These are phyloP conservation scores for Fusarium mangiferae DNA, from an alignment of 2,329 filamentous ascomycete genomes.

Conservation along the genomic window DNA sequence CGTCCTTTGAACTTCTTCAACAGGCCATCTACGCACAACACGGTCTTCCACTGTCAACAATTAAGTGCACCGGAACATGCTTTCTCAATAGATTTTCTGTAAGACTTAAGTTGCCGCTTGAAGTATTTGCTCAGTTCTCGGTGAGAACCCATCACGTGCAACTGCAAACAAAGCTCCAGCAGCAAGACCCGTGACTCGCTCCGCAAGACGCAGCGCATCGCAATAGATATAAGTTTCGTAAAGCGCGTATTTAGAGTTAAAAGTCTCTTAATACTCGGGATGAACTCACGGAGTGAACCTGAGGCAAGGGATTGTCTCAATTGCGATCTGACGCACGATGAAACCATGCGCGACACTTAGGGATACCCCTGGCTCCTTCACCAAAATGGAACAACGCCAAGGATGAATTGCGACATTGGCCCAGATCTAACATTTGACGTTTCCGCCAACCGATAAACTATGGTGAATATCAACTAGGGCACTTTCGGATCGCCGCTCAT, in stretches of 20 bases:
- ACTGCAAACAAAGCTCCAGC: rapidly evolving
- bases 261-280: neutral
- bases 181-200: rapidly evolving
- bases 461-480: rapidly evolving
- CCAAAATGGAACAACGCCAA: neutral
- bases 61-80: rapidly evolving
- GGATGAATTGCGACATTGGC: neutral
- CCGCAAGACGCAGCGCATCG: rapidly evolving
- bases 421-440: neutral
- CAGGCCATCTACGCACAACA: neutral
- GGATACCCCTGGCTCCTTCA: slow-evolving; percentile 17
- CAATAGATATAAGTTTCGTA: neutral
- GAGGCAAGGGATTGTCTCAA: neutral
- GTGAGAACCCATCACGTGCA: neutral
- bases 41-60: no score
- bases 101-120: rapidly evolving
- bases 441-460: neutral
- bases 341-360: slow-evolving; percentile 15
- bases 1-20: no score
- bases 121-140: rapidly evolving
- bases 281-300: neutral
- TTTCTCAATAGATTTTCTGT: rapidly evolving
- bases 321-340: neutral
- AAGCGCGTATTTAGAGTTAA: neutral
- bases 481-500: neutral